These are phyloP conservation scores for Castanopsis chinensis DNA, from an alignment of 306 rosid species.

Conservation along the genomic window DNA sequence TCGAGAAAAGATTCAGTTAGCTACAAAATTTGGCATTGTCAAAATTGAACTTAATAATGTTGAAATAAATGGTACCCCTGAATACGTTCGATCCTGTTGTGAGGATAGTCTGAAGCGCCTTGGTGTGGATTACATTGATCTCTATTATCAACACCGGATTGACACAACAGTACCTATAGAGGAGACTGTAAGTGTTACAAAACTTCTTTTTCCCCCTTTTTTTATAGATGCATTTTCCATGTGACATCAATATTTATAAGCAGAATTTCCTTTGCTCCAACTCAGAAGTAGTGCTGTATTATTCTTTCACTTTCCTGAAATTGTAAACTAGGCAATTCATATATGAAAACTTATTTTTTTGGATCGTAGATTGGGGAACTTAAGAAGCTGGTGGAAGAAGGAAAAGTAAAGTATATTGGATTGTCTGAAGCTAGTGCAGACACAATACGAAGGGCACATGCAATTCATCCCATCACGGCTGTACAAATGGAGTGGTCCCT, in stretches of 20 bases:
- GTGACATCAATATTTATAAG: not conserved
- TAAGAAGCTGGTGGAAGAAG: conserved; percentile 60
- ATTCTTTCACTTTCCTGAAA: not conserved
- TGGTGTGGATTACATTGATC: conserved; percentile 69
- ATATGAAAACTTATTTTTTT: not conserved
- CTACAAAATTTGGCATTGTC: conserved; percentile 82
- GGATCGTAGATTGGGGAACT: conserved; percentile 57
- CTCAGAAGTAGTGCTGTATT: not conserved
- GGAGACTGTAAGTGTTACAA: conserved; percentile 55
- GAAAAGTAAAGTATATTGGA: conserved; percentile 61
- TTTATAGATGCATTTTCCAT: not conserved
- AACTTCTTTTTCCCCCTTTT: not conserved
- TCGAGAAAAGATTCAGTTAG: conserved; percentile 67
- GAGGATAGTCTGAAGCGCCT: conserved; percentile 80
- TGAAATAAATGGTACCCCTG: conserved; percentile 64
- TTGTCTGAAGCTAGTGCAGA: conserved; percentile 67
- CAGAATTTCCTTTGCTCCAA: not conserved
- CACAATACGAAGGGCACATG: conserved; percentile 69
- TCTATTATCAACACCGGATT: conserved; percentile 79
- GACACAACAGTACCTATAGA: conserved; percentile 78
- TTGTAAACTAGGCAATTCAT: no score
- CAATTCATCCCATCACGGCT: conserved; percentile 79
- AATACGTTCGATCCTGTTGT: conserved; percentile 73
- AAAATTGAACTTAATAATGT: conserved; percentile 14
- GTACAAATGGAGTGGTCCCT: conserved; percentile 77